phyloP scores from a whole-genome alignment of 2,329 filamentous ascomycete species.

The Penicillium sp. region DNA sequence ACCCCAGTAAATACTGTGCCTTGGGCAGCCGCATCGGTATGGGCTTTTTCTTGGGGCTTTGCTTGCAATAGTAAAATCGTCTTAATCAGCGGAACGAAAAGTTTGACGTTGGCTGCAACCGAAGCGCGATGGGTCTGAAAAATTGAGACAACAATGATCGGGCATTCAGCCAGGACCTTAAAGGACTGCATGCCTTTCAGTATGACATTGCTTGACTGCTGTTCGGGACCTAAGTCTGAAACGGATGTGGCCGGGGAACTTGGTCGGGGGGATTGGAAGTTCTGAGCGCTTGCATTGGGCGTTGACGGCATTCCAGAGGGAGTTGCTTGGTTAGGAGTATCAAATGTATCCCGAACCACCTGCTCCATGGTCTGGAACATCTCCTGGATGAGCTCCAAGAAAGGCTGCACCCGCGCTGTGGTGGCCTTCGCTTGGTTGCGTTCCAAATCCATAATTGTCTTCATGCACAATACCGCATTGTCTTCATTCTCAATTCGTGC shows the following conservation, averaged over 20 bases:
- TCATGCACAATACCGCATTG: slow-evolving; percentile 97
- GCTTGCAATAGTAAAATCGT: slow-evolving; percentile 84
- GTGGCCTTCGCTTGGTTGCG: slow-evolving; percentile 86
- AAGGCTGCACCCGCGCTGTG: slow-evolving; percentile 78
- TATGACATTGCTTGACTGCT: slow-evolving; percentile 77
- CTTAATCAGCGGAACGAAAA: slow-evolving; percentile 93
- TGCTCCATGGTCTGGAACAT: slow-evolving; percentile 94
- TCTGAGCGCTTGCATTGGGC: slow-evolving; percentile 56
- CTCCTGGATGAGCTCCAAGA: slow-evolving; percentile 88
- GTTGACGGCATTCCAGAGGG: slow-evolving; percentile 53
- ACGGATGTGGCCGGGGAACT: slow-evolving; percentile 83
- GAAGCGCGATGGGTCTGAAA: slow-evolving; percentile 87
- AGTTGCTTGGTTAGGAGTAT: slow-evolving; percentile 64
- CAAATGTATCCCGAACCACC: slow-evolving; percentile 92
- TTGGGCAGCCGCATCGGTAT: slow-evolving; percentile 76
- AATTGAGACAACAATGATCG: slow-evolving; percentile 97
- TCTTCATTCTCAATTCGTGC: slow-evolving; percentile 95
- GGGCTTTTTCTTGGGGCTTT: slow-evolving; percentile 87
- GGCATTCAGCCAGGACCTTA: slow-evolving; percentile 96
- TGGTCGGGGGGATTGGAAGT: slow-evolving; percentile 83
- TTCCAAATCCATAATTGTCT: slow-evolving; percentile 96
- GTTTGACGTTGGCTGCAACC: slow-evolving; percentile 80
- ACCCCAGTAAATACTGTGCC: slow-evolving; percentile 88
- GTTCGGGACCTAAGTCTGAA: slow-evolving; percentile 77
- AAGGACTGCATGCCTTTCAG: slow-evolving; percentile 97